These are phyloP conservation scores for Puccinia sorghi DNA, from an alignment of 1,284 basidiomycete genomes.

Conservation along the genomic window DNA sequence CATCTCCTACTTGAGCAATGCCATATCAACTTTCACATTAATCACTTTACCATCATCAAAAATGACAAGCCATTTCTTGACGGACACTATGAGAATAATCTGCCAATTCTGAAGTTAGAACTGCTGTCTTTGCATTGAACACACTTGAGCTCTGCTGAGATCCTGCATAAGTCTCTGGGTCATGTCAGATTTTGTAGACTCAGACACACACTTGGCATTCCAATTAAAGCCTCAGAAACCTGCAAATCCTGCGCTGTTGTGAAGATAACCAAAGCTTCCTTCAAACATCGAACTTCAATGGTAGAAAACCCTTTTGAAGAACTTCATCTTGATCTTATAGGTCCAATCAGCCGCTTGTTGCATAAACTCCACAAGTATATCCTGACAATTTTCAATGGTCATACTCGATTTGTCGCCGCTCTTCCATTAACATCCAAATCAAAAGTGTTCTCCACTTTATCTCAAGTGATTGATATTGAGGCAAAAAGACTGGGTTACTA, in stretches of 20 bases:
- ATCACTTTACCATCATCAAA: not conserved
- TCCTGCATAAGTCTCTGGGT: not conserved
- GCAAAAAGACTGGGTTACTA: slow-evolving; percentile 8
- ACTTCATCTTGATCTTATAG: not conserved
- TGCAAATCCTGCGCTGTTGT: not conserved
- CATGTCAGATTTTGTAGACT: not conserved
- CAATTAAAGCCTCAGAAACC: not conserved
- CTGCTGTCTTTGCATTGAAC: not conserved
- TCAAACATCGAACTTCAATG: not conserved
- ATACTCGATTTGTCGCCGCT: not conserved
- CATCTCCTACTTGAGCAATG: too few species aligned
- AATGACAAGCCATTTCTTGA: not conserved
- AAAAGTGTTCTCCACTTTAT: not conserved
- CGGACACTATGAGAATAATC: not conserved
- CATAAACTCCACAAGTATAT: not conserved
- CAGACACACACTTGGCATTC: not conserved
- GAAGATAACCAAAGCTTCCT: not conserved
- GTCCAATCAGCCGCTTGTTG: not conserved
- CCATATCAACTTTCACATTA: too few species aligned
- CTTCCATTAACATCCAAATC: not conserved
- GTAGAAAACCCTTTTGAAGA: not conserved
- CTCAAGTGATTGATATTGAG: not conserved
- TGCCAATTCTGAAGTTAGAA: not conserved
- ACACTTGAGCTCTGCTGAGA: not conserved
- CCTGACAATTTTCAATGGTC: not conserved